These are phyloP conservation scores for Solanum gracilifrons DNA, from an alignment of 257 asterid species.

Conservation along the genomic window DNA sequence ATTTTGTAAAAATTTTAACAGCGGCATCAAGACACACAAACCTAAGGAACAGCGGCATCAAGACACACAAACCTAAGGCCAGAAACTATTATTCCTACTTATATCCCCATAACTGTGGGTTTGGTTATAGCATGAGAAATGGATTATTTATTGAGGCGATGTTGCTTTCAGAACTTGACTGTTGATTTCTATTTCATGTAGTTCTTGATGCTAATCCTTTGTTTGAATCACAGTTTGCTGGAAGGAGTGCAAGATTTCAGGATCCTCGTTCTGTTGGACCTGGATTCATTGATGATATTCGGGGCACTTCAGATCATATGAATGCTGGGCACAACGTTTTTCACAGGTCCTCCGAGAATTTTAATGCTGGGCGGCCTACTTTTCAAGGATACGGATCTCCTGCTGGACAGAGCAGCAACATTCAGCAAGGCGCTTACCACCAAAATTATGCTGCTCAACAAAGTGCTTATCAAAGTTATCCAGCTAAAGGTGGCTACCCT, in stretches of 20 bases:
- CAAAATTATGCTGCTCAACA: slow-evolving; percentile 24
- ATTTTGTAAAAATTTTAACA: neutral
- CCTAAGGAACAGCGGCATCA: neutral
- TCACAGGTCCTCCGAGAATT: slow-evolving; percentile 25
- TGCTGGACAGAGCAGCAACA: slow-evolving; percentile 18
- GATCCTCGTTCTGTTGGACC: slow-evolving; percentile 31
- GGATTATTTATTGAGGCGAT: neutral
- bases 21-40: neutral
- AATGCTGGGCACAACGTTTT: slow-evolving; percentile 24
- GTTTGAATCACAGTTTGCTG: slow-evolving; percentile 25
- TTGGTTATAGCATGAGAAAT: neutral
- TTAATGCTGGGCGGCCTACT: slow-evolving; percentile 22
- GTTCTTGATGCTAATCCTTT: neutral
- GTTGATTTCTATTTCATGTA: neutral
- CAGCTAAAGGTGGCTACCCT: slow-evolving; percentile 14
- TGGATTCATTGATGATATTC: slow-evolving; percentile 11
- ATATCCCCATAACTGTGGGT: neutral
- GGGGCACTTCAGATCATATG: slow-evolving; percentile 24
- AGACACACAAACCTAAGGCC: neutral
- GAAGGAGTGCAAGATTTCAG: slow-evolving; percentile 25
- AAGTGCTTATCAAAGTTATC: slow-evolving; percentile 20
- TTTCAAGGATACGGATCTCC: slow-evolving; percentile 28
- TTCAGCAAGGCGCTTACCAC: slow-evolving; percentile 24
- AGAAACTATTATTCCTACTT: neutral
- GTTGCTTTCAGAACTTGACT: neutral